phyloP scores from a whole-genome alignment of 148 eudicot genomes.

The Limonium bicolor region DNA sequence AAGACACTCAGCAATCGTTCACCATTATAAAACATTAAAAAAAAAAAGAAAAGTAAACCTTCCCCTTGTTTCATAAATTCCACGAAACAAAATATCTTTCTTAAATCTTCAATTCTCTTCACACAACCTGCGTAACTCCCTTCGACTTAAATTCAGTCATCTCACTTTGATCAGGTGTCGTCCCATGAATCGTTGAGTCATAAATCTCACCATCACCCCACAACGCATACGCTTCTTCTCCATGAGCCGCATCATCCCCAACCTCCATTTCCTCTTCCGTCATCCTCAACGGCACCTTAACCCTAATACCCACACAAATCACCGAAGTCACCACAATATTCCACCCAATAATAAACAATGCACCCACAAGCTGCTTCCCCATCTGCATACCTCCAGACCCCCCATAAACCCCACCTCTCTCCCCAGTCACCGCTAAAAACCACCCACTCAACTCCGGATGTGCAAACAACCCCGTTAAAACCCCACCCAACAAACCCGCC shows the following conservation, averaged over 20 bases:
- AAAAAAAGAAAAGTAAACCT: too few species aligned
- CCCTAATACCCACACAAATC: slow-evolving; percentile 21
- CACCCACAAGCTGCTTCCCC: slow-evolving; percentile 38
- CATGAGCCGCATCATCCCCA: slow-evolving; percentile 63
- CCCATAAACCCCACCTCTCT: slow-evolving; percentile 36
- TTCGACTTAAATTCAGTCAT: too few species aligned
- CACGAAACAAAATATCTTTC: too few species aligned
- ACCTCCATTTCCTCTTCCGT: slow-evolving; percentile 33
- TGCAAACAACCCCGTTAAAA: slow-evolving; percentile 42
- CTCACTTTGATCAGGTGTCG: too few species aligned
- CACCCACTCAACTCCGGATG: slow-evolving; percentile 23
- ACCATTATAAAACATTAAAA: too few species aligned
- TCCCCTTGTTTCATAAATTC: too few species aligned
- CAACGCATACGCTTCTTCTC: slow-evolving; percentile 60
- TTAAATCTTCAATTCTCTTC: too few species aligned
- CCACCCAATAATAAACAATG: slow-evolving; percentile 42
- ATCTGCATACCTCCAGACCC: slow-evolving; percentile 35
- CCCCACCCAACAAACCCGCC: slow-evolving; percentile 48
- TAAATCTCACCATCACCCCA: slow-evolving; percentile 62
- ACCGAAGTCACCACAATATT: slow-evolving; percentile 35
- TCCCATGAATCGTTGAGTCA: slow-evolving; percentile 25
- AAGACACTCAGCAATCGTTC: too few species aligned
- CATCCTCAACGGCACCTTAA: slow-evolving; percentile 34
- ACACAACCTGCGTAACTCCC: too few species aligned
- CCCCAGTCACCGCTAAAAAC: slow-evolving; percentile 23